Evolutionary conservation across 1,284 basidiomycete genomes (phyloP).

Genomic region (Naganishia sp.): DNA sequence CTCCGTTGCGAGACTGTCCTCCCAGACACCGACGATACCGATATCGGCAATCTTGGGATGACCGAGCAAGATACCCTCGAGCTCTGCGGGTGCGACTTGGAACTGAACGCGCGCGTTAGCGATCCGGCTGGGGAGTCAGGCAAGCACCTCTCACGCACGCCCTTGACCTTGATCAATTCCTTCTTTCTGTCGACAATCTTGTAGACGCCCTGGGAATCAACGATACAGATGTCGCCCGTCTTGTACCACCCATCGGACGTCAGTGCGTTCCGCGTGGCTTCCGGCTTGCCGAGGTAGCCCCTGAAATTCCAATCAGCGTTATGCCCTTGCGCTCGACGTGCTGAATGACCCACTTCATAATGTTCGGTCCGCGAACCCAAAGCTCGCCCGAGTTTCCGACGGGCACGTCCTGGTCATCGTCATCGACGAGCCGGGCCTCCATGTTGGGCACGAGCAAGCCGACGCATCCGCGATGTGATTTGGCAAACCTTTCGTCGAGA

Average conservation of each 20-base stretch:
- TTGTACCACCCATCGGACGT: slow-evolving; percentile 71
- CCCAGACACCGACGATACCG: slow-evolving; percentile 71
- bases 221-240: slow-evolving; percentile 72
- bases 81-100: slow-evolving; percentile 78
- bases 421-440: slow-evolving; percentile 68
- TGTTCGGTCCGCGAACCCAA: slow-evolving; percentile 72
- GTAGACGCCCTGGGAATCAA: slow-evolving; percentile 61
- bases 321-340: background rate
- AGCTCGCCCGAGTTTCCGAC: slow-evolving; percentile 67
- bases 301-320: background rate
- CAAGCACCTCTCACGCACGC: slow-evolving; percentile 29
- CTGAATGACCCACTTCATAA: slow-evolving; percentile 63
- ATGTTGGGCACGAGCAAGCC: slow-evolving; percentile 76
- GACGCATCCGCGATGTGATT: slow-evolving; percentile 58
- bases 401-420: slow-evolving; percentile 37
- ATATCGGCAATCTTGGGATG: slow-evolving; percentile 71
- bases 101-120: background rate
- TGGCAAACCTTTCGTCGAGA: slow-evolving; percentile 43
- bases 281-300: slow-evolving; percentile 64
- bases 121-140: no score
- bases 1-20: slow-evolving; percentile 67
- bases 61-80: slow-evolving; percentile 70
- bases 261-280: slow-evolving; percentile 66
- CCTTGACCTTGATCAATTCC: slow-evolving; percentile 76
- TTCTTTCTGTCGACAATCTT: slow-evolving; percentile 60